phyloP scores from a whole-genome alignment of 768 basidiomycete species.

The Pleurotus eryngii region DNA sequence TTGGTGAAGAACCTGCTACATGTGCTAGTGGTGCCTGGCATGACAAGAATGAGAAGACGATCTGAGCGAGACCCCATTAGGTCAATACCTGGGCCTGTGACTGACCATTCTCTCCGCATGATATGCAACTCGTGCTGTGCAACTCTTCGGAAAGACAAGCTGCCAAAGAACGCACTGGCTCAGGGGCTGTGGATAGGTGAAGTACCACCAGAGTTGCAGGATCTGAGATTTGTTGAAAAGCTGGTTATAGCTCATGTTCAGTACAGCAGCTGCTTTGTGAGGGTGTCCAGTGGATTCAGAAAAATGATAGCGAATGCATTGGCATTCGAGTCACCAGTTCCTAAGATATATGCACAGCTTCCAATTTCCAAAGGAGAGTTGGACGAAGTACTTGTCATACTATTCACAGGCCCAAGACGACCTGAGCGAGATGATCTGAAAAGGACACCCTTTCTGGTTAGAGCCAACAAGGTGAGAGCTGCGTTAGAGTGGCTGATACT shows the following conservation, averaged over 20 bases:
- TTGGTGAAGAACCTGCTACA: conserved; percentile 2
- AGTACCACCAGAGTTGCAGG: conserved; percentile 22
- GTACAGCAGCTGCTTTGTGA: conserved; percentile 24
- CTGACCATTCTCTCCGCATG: conserved; percentile 6
- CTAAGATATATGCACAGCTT: conserved; percentile 21
- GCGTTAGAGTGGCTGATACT: conserved; percentile 33
- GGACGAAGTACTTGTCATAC: conserved; percentile 27
- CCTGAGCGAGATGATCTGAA: conserved; percentile 23
- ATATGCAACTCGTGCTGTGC: conserved; percentile 6
- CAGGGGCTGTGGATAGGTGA: conserved; percentile 33
- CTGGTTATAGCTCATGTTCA: conserved; percentile 20
- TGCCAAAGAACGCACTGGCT: conserved; percentile 21
- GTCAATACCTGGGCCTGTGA: conserved; percentile 10
- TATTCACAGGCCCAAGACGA: conserved; percentile 25
- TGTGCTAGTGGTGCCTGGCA: conserved; percentile 5
- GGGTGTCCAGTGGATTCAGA: conserved; percentile 19
- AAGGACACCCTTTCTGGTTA: conserved; percentile 24
- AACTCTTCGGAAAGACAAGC: conserved; percentile 4
- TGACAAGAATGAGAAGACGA: conserved; percentile 7
- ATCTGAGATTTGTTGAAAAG: conserved; percentile 25
- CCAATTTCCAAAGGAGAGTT: conserved; percentile 22
- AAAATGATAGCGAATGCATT: conserved; percentile 29
- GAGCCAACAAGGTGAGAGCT: conserved; percentile 15
- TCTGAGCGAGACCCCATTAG: conserved; percentile 10
- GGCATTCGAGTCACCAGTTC: conserved; percentile 21